Base-by-base conservation (phyloP, 148 eudicot species). In the Rhododendron williamsianum region DNA sequence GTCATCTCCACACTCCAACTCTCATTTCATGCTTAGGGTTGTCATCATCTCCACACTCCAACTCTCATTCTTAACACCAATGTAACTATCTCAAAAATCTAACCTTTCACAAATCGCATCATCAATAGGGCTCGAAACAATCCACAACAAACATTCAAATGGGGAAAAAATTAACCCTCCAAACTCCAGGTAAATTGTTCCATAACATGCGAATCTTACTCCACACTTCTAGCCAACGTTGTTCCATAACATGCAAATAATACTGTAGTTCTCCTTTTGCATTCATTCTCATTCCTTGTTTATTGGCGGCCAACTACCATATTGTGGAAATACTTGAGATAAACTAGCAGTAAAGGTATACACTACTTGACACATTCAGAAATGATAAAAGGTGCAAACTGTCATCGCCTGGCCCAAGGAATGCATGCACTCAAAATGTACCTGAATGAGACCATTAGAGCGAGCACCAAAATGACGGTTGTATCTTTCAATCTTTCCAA, bases 391-490 rank as follows among this genome's bases (percentile, higher is more conserved):
- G 15, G 11, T 46, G 46, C 45, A 72, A 67, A 67, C 33, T 18
- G 58, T 30, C 33, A 46, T 27, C 72, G 21, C 46, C 1, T 33
- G 49, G 63, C 30, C 79, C 33, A 48, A 27, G 74, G 38, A 83
- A 49, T 30, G 41, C 6, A 43, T 9, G 43, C 18, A 52, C 30
- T 79, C 30, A 74, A 38, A 1, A 81, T 27, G 33, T 89, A 97
- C 99, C 99, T 97, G 98, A 38, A 87, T 46, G 69, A 97, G 88
- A 78, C 95, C 92, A 85, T 85, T 89, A 35, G 96, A 69, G 2
- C 86, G 89, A 86, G 84, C 90, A 85, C 98, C 98, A 93, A 90
- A 95, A 63, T 80, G 41, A 81, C 96, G 98, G 87, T 97, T 97
- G 87, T 95, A 97, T 54, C 86, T 43, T 87, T 97, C 94, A 83